Percentiles rank a stretch among this genome's conserved stretches.
phyloP scores from a whole-genome alignment of 2,329 filamentous ascomycete species.

The Drechslera avenae region DNA sequence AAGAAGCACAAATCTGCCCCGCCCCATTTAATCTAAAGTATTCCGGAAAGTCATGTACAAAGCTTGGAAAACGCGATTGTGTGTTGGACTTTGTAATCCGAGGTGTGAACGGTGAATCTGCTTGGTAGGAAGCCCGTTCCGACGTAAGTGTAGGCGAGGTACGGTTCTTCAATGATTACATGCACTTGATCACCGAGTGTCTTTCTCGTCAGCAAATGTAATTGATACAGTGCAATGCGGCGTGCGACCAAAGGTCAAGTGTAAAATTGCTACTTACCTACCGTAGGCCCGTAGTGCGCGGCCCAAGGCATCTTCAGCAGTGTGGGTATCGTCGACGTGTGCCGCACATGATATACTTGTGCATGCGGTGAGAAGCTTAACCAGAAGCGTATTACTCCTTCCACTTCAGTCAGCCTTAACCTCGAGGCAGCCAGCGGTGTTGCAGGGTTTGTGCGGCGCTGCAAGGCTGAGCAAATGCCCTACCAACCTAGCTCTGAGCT shows the following conservation, averaged over 20 bases:
- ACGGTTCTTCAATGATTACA: not conserved
- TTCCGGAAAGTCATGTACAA: not conserved
- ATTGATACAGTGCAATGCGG: not conserved
- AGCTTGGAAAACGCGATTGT: not conserved
- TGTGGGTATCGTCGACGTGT: constrained; percentile 11
- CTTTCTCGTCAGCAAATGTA: not conserved
- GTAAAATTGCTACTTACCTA: constrained; percentile 2
- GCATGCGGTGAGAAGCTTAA: constrained; percentile 22
- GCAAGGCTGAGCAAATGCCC: constrained; percentile 27
- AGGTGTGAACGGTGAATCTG: constrained; percentile 6
- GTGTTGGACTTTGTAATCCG: constrained; percentile 6
- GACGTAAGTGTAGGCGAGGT: not conserved
- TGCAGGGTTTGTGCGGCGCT: constrained; percentile 32
- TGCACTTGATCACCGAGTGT: not conserved
- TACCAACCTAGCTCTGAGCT: constrained; percentile 10
- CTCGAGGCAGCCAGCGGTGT: constrained; percentile 31
- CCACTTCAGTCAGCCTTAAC: constrained; percentile 39
- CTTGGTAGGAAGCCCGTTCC: not conserved
- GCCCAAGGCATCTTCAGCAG: constrained; percentile 18
- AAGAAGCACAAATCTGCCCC: constrained; percentile 9
- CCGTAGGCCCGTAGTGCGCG: constrained; percentile 10
- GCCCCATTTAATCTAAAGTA: constrained; percentile 5
- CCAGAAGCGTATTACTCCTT: constrained; percentile 20
- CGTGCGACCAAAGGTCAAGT: constrained; percentile 3
- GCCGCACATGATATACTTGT: constrained; percentile 17